A percentile compares a stretch with the other conserved stretches of the same genome.
Conservation (phyloP, 352 stramenopile genomes). For the Phytophthora agathidicida region DNA sequence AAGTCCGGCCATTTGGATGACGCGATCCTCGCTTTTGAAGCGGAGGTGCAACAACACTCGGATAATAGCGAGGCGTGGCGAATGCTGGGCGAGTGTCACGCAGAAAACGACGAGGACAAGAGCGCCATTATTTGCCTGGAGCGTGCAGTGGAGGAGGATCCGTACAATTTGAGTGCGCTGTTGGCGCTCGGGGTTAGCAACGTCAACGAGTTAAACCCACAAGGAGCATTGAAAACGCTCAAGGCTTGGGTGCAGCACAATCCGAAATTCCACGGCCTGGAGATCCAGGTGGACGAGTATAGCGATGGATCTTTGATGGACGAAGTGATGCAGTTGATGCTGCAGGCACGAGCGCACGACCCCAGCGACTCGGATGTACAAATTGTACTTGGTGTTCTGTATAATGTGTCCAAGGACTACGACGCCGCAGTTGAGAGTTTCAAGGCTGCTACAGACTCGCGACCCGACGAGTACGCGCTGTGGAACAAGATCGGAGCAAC, state of each 20-base stretch:
- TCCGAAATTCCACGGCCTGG: constrained; percentile 95
- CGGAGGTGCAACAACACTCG: constrained; percentile 92
- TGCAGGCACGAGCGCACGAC: constrained; percentile 87
- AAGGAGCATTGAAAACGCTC: constrained; percentile 92
- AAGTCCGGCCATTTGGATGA: constrained; percentile 90
- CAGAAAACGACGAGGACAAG: constrained; percentile 97
- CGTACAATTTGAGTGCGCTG: constrained; percentile 94
- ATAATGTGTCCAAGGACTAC: constrained; percentile 98
- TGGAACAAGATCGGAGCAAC: constrained; percentile 99
- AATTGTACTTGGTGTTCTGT: constrained; percentile 96
- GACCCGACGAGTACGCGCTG: constrained; percentile 95
- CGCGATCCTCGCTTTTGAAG: constrained; percentile 95
- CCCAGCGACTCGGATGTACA: constrained; percentile 78
- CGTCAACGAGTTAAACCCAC: constrained; percentile 97
- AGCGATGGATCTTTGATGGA: constrained; percentile 92
- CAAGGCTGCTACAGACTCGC: constrained; percentile 73
- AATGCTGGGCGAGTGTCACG: constrained; percentile 95
- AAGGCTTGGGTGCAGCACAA: constrained; percentile 98
- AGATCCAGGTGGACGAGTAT: constrained; percentile 89
- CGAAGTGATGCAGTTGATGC: constrained; percentile 95
- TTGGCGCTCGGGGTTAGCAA: constrained; percentile 95
- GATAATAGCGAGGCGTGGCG: constrained; percentile 95
- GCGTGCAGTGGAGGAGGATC: constrained; percentile 93
- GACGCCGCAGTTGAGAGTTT: constrained; percentile 93
- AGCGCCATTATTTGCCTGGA: constrained; percentile 96